A percentile compares a stretch with the other conserved stretches of the same genome.
Conservation (phyloP, 768 basidiomycete genomes). For the Boletus sp. region DNA sequence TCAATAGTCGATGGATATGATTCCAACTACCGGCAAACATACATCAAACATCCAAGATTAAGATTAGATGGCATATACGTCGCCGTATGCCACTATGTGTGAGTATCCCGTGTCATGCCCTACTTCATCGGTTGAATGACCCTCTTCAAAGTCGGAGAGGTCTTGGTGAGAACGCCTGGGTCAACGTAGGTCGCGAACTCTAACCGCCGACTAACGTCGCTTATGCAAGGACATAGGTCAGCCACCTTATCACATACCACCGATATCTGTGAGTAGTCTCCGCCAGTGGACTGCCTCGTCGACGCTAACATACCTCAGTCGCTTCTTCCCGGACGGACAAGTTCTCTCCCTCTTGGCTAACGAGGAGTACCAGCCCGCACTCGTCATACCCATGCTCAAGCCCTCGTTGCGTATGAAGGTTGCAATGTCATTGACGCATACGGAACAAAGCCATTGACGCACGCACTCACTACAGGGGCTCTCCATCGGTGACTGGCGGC, state of each 20-base stretch:
- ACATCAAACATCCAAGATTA: conserved; percentile 80
- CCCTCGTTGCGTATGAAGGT: conserved; percentile 80
- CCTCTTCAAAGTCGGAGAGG: conserved; percentile 45
- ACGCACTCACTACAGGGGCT: conserved; percentile 51
- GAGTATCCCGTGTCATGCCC: conserved; percentile 25
- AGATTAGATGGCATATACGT: conserved; percentile 90
- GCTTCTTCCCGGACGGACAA: conserved; percentile 83
- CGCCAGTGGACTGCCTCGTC: not conserved
- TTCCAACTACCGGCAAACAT: conserved; percentile 70
- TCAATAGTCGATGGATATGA: conserved; percentile 49
- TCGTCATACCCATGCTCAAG: conserved; percentile 73
- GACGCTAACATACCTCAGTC: conserved; percentile 40
- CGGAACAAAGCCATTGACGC: not conserved
- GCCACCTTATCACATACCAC: conserved; percentile 87
- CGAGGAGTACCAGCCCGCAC: conserved; percentile 65
- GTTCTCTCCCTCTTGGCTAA: conserved; percentile 84
- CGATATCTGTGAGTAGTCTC: conserved; percentile 70
- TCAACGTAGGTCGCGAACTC: conserved; percentile 55
- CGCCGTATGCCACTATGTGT: conserved; percentile 87
- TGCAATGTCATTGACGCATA: not conserved
- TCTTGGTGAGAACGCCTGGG: conserved; percentile 81
- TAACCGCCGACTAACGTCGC: not conserved
- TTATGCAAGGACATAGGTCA: conserved; percentile 46
- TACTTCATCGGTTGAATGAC: not conserved
- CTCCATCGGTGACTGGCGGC: conserved; percentile 66